A percentile compares a stretch with the other conserved stretches of the same genome.
phyloP scores from a whole-genome alignment of 192 early-diverging fungal genomes.

The Rhizophagus sp. region DNA sequence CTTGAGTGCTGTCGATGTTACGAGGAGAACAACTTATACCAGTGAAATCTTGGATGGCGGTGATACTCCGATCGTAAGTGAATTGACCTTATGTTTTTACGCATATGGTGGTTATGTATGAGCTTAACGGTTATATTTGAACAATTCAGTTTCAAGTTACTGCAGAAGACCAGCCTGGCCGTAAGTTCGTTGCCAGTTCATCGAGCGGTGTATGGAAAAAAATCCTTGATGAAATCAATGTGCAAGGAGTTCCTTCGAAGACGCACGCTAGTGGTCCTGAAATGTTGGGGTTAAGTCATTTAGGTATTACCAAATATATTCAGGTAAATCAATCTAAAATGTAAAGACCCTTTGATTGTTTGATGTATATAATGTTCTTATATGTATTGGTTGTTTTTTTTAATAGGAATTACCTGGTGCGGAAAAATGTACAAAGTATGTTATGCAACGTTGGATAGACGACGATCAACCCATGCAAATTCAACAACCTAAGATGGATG shows the following conservation, averaged over 20 bases:
- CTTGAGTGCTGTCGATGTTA: constrained; percentile 56
- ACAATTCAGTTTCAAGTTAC: constrained; percentile 66
- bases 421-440: constrained; percentile 36
- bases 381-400: not conserved
- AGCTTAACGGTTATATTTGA: not conserved
- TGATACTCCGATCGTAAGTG: constrained; percentile 52
- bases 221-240: constrained; percentile 58
- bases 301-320: constrained; percentile 72
- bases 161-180: constrained; percentile 62
- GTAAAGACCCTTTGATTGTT: not conserved
- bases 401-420: constrained; percentile 35
- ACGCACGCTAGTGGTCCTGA: constrained; percentile 73
- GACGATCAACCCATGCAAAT: constrained; percentile 14
- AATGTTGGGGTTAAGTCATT: constrained; percentile 66
- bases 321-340: constrained; percentile 51
- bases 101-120: not conserved
- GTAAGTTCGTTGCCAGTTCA: constrained; percentile 59
- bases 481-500: not conserved
- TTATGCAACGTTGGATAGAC: constrained; percentile 37
- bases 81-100: not conserved
- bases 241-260: constrained; percentile 63
- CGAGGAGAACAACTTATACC: constrained; percentile 56
- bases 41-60: constrained; percentile 72
- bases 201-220: constrained; percentile 74
- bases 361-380: not conserved